A percentile compares a stretch with the other conserved stretches of the same genome.
phyloP scores from a whole-genome alignment of 768 basidiomycete genomes.

The Neoboletus brunneissimus region DNA sequence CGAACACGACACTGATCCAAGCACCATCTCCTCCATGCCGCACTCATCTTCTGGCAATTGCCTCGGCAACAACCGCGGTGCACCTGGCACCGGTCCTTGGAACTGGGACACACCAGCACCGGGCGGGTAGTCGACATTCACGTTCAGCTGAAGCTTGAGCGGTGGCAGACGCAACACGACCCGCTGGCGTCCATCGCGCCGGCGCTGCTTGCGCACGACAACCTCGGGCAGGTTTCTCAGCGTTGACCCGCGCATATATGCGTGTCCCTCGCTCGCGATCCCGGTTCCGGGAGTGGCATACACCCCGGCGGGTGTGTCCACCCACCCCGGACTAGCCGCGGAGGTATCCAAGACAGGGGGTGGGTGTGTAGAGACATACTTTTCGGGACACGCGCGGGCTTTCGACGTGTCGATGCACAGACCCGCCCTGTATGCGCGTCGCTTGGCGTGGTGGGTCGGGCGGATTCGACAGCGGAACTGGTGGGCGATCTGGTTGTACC shows the following conservation, averaged over 20 bases:
- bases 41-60: slow-evolving; percentile 26
- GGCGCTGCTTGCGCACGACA: neutral
- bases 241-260: slow-evolving; percentile 12
- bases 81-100: slow-evolving; percentile 13
- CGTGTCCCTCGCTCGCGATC: neutral
- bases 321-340: slow-evolving; percentile 33
- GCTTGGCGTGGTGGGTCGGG: slow-evolving; percentile 47
- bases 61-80: slow-evolving; percentile 25
- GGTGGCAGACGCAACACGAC: slow-evolving; percentile 14
- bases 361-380: slow-evolving; percentile 33
- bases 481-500: slow-evolving; percentile 39
- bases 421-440: slow-evolving; percentile 41
- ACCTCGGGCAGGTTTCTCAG: slow-evolving; percentile 11
- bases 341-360: slow-evolving; percentile 26
- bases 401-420: slow-evolving; percentile 42
- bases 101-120: neutral
- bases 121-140: neutral
- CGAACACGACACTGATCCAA: neutral
- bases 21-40: slow-evolving; percentile 16
- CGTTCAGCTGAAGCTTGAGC: slow-evolving; percentile 1
- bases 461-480: slow-evolving; percentile 36
- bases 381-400: slow-evolving; percentile 41
- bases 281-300: neutral
- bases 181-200: neutral
- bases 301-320: neutral